phyloP scores from a whole-genome alignment of 2,329 filamentous ascomycete genomes.

The Oidium heveae region DNA sequence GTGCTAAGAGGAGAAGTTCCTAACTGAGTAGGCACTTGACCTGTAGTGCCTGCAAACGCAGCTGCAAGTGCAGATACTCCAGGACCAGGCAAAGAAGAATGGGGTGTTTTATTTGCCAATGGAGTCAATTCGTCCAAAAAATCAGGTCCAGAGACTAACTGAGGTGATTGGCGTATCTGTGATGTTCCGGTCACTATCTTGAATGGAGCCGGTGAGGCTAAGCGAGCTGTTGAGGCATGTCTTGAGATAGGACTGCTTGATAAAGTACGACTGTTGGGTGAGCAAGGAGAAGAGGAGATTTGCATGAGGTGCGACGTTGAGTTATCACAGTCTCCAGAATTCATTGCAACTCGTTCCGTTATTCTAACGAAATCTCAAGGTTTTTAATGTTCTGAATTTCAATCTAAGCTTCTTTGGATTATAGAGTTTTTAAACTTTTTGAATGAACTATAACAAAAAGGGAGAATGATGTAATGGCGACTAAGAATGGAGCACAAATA shows the following conservation, averaged over 20 bases:
- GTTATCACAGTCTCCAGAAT: slow-evolving; percentile 12
- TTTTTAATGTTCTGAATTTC: too few relatives aligned
- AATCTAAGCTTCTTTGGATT: too few relatives aligned
- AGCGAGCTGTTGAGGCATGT: slow-evolving; percentile 32
- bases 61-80: slow-evolving; percentile 73
- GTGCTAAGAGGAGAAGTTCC: slow-evolving; percentile 35
- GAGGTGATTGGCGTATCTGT: slow-evolving; percentile 23
- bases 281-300: slow-evolving; percentile 23
- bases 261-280: slow-evolving; percentile 13
- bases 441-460: too few relatives aligned
- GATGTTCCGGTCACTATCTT: slow-evolving; percentile 19
- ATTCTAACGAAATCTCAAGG: neutral
- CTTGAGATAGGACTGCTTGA: slow-evolving; percentile 26
- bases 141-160: slow-evolving; percentile 15
- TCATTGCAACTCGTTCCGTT: slow-evolving; percentile 8
- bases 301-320: slow-evolving; percentile 15
- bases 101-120: slow-evolving; percentile 31
- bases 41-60: slow-evolving; percentile 49
- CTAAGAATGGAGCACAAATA: too few relatives aligned
- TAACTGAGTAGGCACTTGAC: slow-evolving; percentile 42
- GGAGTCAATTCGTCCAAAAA: slow-evolving; percentile 28
- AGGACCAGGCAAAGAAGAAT: slow-evolving; percentile 42
- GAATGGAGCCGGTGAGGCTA: slow-evolving; percentile 29
- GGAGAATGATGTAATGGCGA: too few relatives aligned
- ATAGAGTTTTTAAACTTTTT: too few relatives aligned